A percentile compares a stretch with the other conserved stretches of the same genome.
Evolutionary conservation across 352 stramenopile genomes (phyloP).

Genomic region (Phytophthora kernoviae): DNA sequence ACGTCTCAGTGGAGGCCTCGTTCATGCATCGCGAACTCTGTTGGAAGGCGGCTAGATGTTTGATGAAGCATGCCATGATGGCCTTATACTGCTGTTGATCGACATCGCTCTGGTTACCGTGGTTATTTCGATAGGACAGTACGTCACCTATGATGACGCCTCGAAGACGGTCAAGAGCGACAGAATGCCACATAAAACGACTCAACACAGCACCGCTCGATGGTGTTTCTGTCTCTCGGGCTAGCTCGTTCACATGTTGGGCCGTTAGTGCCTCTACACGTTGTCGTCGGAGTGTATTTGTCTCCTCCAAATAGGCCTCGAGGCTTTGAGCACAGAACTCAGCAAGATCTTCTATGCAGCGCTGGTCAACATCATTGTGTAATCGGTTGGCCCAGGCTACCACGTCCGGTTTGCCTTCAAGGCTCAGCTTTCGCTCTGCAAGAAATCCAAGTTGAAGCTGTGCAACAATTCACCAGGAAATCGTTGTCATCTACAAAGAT

Average conservation of each 20-base stretch:
- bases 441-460: constrained; percentile 50
- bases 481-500: background rate
- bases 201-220: background rate
- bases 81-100: constrained; percentile 1
- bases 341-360: constrained; percentile 8
- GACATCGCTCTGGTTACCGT: background rate
- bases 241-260: constrained; percentile 4
- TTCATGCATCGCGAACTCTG: constrained; percentile 18
- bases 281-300: constrained; percentile 2
- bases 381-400: constrained; percentile 15
- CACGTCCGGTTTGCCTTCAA: constrained; percentile 13
- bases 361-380: constrained; percentile 5
- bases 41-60: constrained; percentile 35
- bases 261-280: constrained; percentile 7
- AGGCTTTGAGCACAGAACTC: constrained; percentile 18
- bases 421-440: constrained; percentile 28
- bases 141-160: constrained; percentile 34
- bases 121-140: background rate
- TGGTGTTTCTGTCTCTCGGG: constrained; percentile 4
- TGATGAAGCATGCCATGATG: constrained; percentile 37
- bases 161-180: constrained; percentile 51
- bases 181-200: constrained; percentile 38
- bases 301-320: constrained; percentile 15
- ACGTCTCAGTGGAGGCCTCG: constrained; percentile 1
- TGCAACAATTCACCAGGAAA: background rate